Base-by-base conservation (phyloP, 768 basidiomycete species). In the Psilocybe cyanescens region DNA sequence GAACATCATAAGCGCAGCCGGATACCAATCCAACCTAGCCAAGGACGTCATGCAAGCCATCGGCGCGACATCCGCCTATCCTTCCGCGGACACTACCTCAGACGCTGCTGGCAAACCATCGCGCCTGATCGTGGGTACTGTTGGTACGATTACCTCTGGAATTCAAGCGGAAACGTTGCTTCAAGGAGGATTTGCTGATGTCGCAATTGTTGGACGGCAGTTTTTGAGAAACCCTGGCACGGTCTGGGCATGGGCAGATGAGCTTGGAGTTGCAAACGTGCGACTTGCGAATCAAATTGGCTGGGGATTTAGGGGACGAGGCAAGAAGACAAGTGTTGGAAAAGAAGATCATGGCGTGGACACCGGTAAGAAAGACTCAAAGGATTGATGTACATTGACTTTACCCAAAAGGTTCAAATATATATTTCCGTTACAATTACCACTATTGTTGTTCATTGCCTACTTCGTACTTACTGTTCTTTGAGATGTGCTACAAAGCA, bases 201-300 rank as follows among this genome's bases (percentile, higher is more conserved):
- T 83, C 3, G 74, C 89, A 3, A 57, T 81, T 46, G 76, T 83
- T 12, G 84, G 82, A 14, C 69, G 83, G 47, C 76, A 78, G 52
- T 87, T 88, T 75, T 79, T 82, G 72, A 84, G 82, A 73, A 81
- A 88, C 64, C 87, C 86, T 0, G 80, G 78, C 0, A 63, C 72
- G 2, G 80, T 81, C 3, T 79, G 78, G 78, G 67, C 75, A 8
- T 84, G 82, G 64, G 85, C 86, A 3, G 81, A 85, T 31, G 82
- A 85, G 39, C 68, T 87, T 47, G 83, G 80, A 2, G 66, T 59
- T 47, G 58, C 67, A n/a, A 24, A 63, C 28, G 50, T 70, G 16
- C 48, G 56, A 31, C 33, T 59, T 33, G 61, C 67, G 9, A 64
- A 57, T n/a, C 69, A 70, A 55, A 70, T 70, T 39, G 62, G 64